These are phyloP conservation scores for Aspergillus sp. DNA, from an alignment of 2,329 filamentous ascomycete species.

Conservation along the genomic window DNA sequence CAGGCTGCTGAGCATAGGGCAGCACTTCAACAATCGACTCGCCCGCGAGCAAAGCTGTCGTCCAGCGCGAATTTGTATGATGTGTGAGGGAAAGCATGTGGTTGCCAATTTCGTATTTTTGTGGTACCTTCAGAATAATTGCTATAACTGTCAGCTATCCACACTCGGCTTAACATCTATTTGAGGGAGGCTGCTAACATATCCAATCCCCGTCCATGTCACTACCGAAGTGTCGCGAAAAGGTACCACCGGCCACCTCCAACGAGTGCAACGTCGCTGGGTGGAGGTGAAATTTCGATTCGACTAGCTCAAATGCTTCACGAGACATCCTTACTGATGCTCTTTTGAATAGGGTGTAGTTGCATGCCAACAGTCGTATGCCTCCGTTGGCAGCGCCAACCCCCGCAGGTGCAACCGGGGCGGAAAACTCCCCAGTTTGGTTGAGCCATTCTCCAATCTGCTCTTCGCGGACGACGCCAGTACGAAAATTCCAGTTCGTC, in stretches of 20 bases:
- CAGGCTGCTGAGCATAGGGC: not conserved
- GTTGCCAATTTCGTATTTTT: constrained; percentile 9
- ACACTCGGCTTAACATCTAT: too few species aligned
- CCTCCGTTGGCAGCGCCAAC: not conserved
- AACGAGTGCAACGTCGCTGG: not conserved
- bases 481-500: not conserved
- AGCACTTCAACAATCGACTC: not conserved
- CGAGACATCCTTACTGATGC: not conserved
- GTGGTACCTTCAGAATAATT: constrained; percentile 6
- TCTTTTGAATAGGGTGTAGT: not conserved
- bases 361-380: not conserved
- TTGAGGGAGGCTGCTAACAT: too few species aligned
- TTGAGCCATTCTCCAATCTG: not conserved
- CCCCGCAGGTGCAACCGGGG: not conserved
- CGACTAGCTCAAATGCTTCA: not conserved
- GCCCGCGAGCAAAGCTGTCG: constrained; percentile 1
- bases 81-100: constrained; percentile 8
- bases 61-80: not conserved
- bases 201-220: not conserved
- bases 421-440: not conserved
- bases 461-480: not conserved
- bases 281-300: not conserved
- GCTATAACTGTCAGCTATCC: not conserved
- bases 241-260: not conserved
- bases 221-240: not conserved